These are phyloP conservation scores for Sarocladium oryzae DNA, from an alignment of 2,329 filamentous ascomycete genomes.

Conservation along the genomic window DNA sequence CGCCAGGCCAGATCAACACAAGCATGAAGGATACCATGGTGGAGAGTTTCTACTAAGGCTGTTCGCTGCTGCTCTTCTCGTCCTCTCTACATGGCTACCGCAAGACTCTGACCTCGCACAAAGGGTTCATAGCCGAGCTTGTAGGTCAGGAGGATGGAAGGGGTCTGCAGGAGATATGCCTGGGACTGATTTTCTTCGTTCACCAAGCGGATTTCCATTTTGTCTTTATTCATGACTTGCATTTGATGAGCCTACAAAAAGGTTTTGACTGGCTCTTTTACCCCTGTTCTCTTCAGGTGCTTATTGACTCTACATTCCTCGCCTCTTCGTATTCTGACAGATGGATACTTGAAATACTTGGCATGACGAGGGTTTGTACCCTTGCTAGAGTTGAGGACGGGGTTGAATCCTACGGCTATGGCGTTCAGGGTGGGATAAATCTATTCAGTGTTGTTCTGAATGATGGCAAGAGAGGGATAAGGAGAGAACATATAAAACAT, in stretches of 20 bases:
- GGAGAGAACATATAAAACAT: background rate
- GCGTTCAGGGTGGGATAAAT: constrained; percentile 1
- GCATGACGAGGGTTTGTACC: background rate
- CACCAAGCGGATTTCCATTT: background rate
- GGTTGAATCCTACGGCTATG: background rate
- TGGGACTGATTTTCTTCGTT: constrained; percentile 10
- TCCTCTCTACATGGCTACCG: too few relatives aligned
- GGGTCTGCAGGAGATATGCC: too few relatives aligned
- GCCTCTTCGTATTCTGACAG: background rate
- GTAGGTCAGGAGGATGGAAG: too few relatives aligned
- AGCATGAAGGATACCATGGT: constrained; percentile 97
- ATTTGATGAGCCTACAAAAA: background rate
- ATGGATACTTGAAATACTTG: background rate
- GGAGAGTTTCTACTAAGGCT: constrained; percentile 89
- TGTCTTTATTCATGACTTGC: constrained; percentile 1
- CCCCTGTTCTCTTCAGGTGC: background rate
- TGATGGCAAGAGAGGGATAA: background rate
- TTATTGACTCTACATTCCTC: too few relatives aligned
- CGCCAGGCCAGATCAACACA: constrained; percentile 70
- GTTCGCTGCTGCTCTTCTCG: background rate
- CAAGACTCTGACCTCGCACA: too few relatives aligned
- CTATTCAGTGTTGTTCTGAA: background rate
- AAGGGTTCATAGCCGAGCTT: too few relatives aligned
- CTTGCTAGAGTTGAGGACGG: background rate
- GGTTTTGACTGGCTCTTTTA: background rate